These are phyloP conservation scores for Pleurotus pulmonarius DNA, from an alignment of 768 basidiomycete species.

Conservation along the genomic window DNA sequence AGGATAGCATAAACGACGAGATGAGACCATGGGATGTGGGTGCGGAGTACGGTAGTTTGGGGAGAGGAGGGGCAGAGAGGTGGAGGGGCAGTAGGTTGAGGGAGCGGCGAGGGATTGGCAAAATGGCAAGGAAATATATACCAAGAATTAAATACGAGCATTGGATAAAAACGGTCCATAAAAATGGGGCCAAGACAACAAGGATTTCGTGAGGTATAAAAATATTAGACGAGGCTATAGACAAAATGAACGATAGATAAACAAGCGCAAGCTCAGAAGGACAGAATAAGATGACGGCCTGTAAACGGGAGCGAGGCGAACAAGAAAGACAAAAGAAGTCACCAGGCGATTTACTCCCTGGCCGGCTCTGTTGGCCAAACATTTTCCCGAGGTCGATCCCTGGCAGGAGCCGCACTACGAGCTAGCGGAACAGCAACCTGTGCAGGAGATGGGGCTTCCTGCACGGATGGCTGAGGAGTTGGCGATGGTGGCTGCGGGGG, in stretches of 20 bases:
- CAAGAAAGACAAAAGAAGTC: no score
- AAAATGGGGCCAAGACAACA: background rate
- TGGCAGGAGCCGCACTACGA: background rate
- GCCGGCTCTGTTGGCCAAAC: conserved; percentile 5
- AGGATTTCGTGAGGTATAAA: conserved; percentile 6
- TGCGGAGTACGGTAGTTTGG: background rate
- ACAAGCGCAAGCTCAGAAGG: no score
- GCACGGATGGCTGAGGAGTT: background rate
- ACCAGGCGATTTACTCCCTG: background rate
- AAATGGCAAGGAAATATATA: conserved; percentile 1
- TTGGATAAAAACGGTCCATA: conserved; percentile 1
- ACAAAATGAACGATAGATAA: background rate
- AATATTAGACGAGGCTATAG: conserved; percentile 6
- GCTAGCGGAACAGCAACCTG: conserved; percentile 2
- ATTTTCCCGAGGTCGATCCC: conserved; percentile 5
- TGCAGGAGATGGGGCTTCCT: background rate
- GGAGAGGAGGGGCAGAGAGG: background rate
- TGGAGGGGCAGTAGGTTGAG: background rate
- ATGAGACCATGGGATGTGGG: background rate
- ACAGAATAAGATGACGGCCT: no score
- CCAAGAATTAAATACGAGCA: conserved; percentile 3
- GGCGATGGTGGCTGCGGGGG: background rate
- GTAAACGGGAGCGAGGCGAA: no score
- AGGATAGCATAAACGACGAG: conserved; percentile 6
- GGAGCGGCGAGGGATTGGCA: background rate